These are phyloP conservation scores for Neoconidiobolus thromboides DNA, from an alignment of 371 early-diverging fungal genomes.

Conservation along the genomic window DNA sequence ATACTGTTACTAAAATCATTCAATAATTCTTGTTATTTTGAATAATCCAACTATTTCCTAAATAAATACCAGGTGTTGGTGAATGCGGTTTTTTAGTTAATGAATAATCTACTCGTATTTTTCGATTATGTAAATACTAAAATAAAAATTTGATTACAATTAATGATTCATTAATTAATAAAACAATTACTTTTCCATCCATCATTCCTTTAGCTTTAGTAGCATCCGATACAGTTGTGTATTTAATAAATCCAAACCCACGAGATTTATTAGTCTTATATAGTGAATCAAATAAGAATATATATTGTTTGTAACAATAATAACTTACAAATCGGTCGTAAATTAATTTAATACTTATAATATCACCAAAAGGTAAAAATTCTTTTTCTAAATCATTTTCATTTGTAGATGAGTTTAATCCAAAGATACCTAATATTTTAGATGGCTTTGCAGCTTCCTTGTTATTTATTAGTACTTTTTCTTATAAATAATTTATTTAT, in stretches of 20 bases:
- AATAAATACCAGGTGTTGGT: constrained; percentile 50
- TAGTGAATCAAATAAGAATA: not conserved
- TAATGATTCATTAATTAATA: not conserved
- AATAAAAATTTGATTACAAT: not conserved
- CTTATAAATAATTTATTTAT: no score
- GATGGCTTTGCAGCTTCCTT: not conserved
- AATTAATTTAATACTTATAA: not conserved
- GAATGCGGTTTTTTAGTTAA: constrained; percentile 40
- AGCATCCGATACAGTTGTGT: constrained; percentile 22
- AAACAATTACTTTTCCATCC: constrained; percentile 22
- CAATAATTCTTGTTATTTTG: no score
- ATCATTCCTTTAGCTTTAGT: constrained; percentile 25
- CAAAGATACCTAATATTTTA: constrained; percentile 3
- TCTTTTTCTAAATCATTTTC: constrained; percentile 1
- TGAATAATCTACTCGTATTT: constrained; percentile 62
- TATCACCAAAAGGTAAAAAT: not conserved
- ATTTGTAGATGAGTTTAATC: not conserved
- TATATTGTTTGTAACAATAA: not conserved
- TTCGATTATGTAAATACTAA: constrained; percentile 44
- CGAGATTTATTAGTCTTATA: constrained; percentile 29
- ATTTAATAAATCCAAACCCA: constrained; percentile 43
- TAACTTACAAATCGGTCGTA: not conserved
- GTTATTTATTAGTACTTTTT: no score
- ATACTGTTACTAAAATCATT: no score
- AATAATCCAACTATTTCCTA: constrained; percentile 19